A percentile compares a stretch with the other conserved stretches of the same genome.
phyloP scores from a whole-genome alignment of 345 rosid species.

The Microcos paniculata region DNA sequence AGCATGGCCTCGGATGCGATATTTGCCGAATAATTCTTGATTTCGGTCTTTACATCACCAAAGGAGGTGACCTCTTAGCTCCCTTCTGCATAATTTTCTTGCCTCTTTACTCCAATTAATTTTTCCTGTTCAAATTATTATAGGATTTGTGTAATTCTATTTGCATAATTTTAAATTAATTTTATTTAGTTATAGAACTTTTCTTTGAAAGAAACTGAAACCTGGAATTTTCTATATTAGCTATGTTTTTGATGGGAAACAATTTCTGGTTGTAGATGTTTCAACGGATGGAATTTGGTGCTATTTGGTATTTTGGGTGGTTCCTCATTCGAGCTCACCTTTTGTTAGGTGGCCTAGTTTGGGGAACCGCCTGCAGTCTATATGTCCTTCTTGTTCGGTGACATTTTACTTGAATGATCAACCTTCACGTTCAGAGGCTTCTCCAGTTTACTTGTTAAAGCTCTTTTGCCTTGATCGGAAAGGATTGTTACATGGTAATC shows the following conservation, averaged over 20 bases:
- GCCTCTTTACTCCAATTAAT: neutral
- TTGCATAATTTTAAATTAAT: neutral
- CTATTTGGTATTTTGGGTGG: conserved; percentile 75
- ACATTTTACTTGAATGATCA: conserved; percentile 42
- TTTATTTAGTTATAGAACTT: neutral
- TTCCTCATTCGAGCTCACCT: conserved; percentile 45
- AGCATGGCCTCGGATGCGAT: conserved; percentile 78
- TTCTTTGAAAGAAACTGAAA: neutral
- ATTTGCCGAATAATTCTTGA: conserved; percentile 71
- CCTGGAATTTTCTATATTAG: neutral
- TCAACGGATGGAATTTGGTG: conserved; percentile 92
- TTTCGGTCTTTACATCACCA: conserved; percentile 69
- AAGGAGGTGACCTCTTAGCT: conserved; percentile 50
- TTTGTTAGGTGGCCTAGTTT: conserved; percentile 67
- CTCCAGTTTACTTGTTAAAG: conserved; percentile 69
- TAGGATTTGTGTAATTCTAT: neutral
- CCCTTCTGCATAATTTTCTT: neutral
- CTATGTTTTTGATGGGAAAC: neutral
- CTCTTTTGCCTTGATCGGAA: conserved; percentile 60
- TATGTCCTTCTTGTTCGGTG: conserved; percentile 58
- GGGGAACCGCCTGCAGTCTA: conserved; percentile 63
- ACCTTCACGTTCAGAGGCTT: conserved; percentile 34
- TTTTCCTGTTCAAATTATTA: neutral
- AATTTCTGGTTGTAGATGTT: conserved; percentile 53
- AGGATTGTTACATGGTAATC: conserved; percentile 75